These are phyloP conservation scores for Hanseniaspora vineae DNA, from an alignment of 805 yeast genomes.

Conservation along the genomic window DNA sequence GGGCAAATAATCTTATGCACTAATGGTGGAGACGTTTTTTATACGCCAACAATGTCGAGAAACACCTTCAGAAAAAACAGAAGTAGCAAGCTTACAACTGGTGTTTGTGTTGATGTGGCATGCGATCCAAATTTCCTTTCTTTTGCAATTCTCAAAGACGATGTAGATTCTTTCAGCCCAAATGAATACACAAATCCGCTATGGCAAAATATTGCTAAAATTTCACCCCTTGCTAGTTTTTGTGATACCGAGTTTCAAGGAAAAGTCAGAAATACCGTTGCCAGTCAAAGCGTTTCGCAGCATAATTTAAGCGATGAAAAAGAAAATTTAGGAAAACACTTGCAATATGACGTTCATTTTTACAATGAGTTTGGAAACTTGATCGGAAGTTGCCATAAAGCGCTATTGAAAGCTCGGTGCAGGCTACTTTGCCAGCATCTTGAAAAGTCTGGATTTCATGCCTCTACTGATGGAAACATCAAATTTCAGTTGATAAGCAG, in stretches of 20 bases:
- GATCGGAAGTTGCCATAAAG: constrained; percentile 15
- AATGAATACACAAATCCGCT: neutral
- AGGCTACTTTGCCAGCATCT: constrained; percentile 6
- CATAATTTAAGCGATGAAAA: no score
- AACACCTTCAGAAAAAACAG: constrained; percentile 11
- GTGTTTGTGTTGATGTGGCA: constrained; percentile 34
- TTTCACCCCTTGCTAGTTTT: neutral
- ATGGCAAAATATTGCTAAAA: neutral
- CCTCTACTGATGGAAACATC: constrained; percentile 4
- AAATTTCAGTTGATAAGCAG: neutral
- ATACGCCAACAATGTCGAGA: constrained; percentile 8
- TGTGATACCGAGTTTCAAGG: no score
- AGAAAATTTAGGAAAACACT: neutral
- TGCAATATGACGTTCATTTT: constrained; percentile 12
- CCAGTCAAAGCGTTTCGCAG: no score
- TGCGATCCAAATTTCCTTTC: constrained; percentile 56
- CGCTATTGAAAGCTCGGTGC: constrained; percentile 11
- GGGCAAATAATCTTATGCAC: constrained; percentile 63
- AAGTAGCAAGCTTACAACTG: constrained; percentile 24
- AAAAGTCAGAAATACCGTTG: no score
- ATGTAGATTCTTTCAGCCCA: constrained; percentile 14
- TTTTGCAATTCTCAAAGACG: constrained; percentile 56
- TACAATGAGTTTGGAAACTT: constrained; percentile 5
- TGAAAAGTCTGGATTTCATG: neutral
- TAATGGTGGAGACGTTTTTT: constrained; percentile 53